A percentile compares a stretch with the other conserved stretches of the same genome.
Conservation (phyloP, 2,329 filamentous ascomycete genomes). For the Epichloe aotearoae region DNA sequence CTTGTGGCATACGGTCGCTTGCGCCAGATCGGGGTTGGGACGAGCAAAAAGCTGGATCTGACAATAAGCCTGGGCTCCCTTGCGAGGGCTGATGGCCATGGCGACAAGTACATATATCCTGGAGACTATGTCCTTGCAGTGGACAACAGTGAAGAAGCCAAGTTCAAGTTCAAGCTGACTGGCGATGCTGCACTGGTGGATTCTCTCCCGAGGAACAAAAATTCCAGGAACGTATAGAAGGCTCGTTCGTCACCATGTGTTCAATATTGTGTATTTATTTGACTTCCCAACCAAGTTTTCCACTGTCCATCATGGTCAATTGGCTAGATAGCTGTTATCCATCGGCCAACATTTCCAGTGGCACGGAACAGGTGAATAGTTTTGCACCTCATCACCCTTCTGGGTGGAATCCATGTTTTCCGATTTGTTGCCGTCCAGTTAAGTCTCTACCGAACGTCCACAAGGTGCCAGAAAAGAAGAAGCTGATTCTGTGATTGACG, state of each 20-base stretch:
- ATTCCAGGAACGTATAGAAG: not conserved
- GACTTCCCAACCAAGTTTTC: not conserved
- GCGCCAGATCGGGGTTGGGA: conserved; percentile 4
- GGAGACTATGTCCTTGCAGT: conserved; percentile 7
- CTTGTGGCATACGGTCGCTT: conserved; percentile 9
- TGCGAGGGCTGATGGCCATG: conserved; percentile 6
- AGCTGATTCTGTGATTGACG: conserved; percentile 37
- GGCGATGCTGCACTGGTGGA: not conserved
- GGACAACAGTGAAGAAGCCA: conserved; percentile 3
- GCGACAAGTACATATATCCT: conserved; percentile 8
- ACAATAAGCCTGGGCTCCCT: conserved; percentile 5
- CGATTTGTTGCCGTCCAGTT: conserved; percentile 57
- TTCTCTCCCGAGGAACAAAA: not conserved
- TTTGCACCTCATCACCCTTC: conserved; percentile 40
- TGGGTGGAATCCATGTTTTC: conserved; percentile 50
- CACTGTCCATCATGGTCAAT: conserved; percentile 22
- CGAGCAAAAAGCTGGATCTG: conserved; percentile 5
- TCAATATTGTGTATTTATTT: not conserved
- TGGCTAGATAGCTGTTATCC: conserved; percentile 17
- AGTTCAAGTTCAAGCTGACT: conserved; percentile 5
- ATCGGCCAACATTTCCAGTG: conserved; percentile 34
- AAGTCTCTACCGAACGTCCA: conserved; percentile 34
- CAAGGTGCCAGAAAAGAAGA: conserved; percentile 36
- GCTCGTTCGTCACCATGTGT: not conserved
- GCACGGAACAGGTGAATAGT: conserved; percentile 53